A percentile compares a stretch with the other conserved stretches of the same genome.
These are phyloP conservation scores for Gloeophyllum trabeum DNA, from an alignment of 768 basidiomycete genomes.

Conservation along the genomic window DNA sequence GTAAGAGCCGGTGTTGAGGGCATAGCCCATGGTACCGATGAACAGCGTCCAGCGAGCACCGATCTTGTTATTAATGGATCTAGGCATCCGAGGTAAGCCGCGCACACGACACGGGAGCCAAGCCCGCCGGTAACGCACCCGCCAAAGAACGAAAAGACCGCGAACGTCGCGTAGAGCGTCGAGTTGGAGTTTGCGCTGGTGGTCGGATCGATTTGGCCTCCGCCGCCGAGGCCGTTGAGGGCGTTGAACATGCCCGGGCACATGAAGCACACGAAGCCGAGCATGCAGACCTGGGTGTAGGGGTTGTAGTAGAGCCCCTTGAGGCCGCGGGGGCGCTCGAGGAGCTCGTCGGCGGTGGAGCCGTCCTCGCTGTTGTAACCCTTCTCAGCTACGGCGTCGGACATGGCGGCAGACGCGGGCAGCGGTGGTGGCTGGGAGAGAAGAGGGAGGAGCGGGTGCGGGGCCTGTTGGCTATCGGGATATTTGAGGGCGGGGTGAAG, in stretches of 20 bases:
- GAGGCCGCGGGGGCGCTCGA: conserved; percentile 36
- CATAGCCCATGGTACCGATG: conserved; percentile 67
- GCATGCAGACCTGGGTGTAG: conserved; percentile 43
- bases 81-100: not conserved
- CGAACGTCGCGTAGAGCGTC: conserved; percentile 57
- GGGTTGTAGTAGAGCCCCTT: conserved; percentile 50
- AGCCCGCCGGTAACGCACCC: conserved; percentile 34
- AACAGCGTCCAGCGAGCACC: conserved; percentile 65
- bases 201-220: conserved; percentile 56
- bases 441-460: conserved; percentile 15
- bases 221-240: conserved; percentile 68
- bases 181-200: conserved; percentile 63
- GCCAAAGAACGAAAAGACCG: conserved; percentile 52
- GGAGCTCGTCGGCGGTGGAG: conserved; percentile 9
- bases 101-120: not conserved
- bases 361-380: conserved; percentile 1
- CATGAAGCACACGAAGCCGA: conserved; percentile 59
- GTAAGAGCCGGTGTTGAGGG: conserved; percentile 63
- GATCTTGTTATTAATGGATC: conserved; percentile 24
- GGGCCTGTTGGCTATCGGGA: too few relatives aligned
- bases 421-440: too few relatives aligned
- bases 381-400: not conserved
- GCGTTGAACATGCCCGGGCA: conserved; percentile 68
- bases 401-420: conserved; percentile 3
- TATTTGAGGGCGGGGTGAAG: too few relatives aligned